Base-by-base conservation (phyloP, 139 green algal genomes). In the Chlamydomonas eustigma region DNA sequence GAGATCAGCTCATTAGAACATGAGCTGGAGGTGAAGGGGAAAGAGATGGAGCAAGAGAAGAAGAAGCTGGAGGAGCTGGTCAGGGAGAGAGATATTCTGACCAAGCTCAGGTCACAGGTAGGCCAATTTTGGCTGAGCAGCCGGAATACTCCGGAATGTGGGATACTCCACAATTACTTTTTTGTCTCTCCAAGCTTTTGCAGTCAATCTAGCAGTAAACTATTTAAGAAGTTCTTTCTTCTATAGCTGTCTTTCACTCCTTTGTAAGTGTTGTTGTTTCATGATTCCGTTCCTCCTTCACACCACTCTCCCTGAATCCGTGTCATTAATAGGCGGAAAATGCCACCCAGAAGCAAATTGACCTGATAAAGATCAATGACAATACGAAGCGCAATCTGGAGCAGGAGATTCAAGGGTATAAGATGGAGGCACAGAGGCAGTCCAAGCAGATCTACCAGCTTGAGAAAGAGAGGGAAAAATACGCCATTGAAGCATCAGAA, bases 341-440 rank as follows among this genome's bases (percentile, higher is more conserved):
- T 78, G 83, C 89, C 1, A 94, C 90, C 0, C 78, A 90, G 77
- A 91, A 93, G 80, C 91, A 95, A 81, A 36, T 89, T 1, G 92
- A 97, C 74, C 71, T 96, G 33, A 90, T 97, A 24, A 91, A 90
- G 76, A 91, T 97, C 63, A 93, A 94, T 37, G 91, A 97, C 51
- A 91, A 90, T 76, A 92, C 86, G 37, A 93, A 90, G 80, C 86
- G 88, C 52, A 97, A 93, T 67, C 81, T 97, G 72, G 93, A 97
- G 86, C 89, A 95, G 84, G 93, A 98, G 83, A 86, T 86, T 70
- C 81, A 86, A 51, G 78, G 85, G 4, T 95, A 94, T 84, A 90
- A 90, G 73, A 77, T 87, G 5, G 93, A 97, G 78, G 88, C 87
- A 8, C 84, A 90, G 76, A 86, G 86, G 68, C 87, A 92, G 80